These are phyloP conservation scores for Skeletonema potamos DNA, from an alignment of 108 stramenopile genomes.

Conservation along the genomic window DNA sequence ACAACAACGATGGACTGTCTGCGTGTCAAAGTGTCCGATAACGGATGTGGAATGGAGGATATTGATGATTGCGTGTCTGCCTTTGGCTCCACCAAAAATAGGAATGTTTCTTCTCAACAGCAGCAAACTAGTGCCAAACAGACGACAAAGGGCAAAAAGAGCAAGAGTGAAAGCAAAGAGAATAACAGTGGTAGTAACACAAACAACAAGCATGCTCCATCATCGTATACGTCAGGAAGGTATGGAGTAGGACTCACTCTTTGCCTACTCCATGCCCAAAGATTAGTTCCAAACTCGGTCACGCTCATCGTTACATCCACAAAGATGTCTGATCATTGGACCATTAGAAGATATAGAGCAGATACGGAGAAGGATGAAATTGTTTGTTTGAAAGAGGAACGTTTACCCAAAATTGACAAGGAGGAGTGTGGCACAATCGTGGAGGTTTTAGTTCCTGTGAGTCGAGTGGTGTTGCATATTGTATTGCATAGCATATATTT, in stretches of 20 bases:
- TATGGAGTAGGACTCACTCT: slow-evolving; percentile 50
- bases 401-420: slow-evolving; percentile 20
- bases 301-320: slow-evolving; percentile 72
- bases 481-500: too few species aligned
- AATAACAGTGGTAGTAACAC: not conserved
- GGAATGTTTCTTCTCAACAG: not conserved
- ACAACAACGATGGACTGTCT: slow-evolving; percentile 38
- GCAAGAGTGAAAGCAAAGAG: not conserved
- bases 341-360: slow-evolving; percentile 56
- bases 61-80: slow-evolving; percentile 81
- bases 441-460: slow-evolving; percentile 77
- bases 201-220: not conserved
- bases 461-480: slow-evolving; percentile 20
- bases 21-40: slow-evolving; percentile 76
- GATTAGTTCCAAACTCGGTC: slow-evolving; percentile 70
- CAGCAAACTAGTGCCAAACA: not conserved
- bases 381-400: slow-evolving; percentile 47
- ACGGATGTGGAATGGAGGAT: slow-evolving; percentile 81
- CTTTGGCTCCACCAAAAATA: slow-evolving; percentile 72
- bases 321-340: slow-evolving; percentile 26
- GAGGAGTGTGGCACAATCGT: slow-evolving; percentile 75
- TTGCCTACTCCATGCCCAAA: slow-evolving; percentile 83
- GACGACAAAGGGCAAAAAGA: not conserved
- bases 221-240: slow-evolving; percentile 31
- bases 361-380: slow-evolving; percentile 66